Evolutionary conservation across 371 early-diverging fungal species (phyloP).

Genomic region (Lichtheimia hyalospora): DNA sequence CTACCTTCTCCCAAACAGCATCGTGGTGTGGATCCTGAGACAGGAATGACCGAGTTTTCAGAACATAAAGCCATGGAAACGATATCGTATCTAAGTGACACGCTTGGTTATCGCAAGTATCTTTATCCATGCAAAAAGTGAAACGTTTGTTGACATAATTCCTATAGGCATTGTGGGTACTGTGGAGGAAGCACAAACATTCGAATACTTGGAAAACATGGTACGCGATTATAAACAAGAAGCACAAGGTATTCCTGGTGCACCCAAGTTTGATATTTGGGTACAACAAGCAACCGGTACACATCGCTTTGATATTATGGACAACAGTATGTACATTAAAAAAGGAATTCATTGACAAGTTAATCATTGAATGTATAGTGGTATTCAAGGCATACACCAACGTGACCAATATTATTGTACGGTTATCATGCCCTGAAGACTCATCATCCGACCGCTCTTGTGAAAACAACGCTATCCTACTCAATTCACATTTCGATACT

Average conservation of each 20-base stretch:
- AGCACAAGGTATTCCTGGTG: constrained; percentile 30
- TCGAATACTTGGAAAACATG: constrained; percentile 33
- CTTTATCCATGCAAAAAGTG: constrained; percentile 11
- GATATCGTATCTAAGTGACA: constrained; percentile 48
- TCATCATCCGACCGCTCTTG: constrained; percentile 32
- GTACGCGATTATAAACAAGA: constrained; percentile 32
- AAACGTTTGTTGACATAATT: no score
- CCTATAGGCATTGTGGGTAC: constrained; percentile 48
- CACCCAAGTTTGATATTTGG: constrained; percentile 64
- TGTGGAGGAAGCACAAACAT: constrained; percentile 41
- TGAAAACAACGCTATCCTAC: constrained; percentile 63
- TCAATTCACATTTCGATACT: constrained; percentile 77
- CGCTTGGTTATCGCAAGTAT: constrained; percentile 58
- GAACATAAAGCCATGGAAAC: constrained; percentile 55
- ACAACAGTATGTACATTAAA: constrained; percentile 46
- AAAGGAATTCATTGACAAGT: neutral
- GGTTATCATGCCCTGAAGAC: constrained; percentile 64
- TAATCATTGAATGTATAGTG: constrained; percentile 29
- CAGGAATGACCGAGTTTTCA: constrained; percentile 49
- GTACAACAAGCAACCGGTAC: constrained; percentile 61
- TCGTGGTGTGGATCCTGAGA: constrained; percentile 29
- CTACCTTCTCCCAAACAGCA: constrained; percentile 43
- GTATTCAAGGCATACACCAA: constrained; percentile 68
- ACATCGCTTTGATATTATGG: constrained; percentile 76
- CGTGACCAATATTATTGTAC: constrained; percentile 74